phyloP scores from a whole-genome alignment of 257 asterid genomes.

The Echium plantagineum region DNA sequence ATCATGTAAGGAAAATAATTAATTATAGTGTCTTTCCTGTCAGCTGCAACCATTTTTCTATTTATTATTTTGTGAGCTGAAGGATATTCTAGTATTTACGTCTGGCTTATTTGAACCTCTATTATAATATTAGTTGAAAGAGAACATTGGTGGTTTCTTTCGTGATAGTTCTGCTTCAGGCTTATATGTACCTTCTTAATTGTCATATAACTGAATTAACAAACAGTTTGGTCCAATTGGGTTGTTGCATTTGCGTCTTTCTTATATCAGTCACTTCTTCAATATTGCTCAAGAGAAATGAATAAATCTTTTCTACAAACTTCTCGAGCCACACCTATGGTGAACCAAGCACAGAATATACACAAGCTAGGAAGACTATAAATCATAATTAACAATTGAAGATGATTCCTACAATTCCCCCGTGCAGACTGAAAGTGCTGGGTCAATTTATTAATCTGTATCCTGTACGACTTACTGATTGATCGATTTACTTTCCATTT shows the following conservation, averaged over 20 bases:
- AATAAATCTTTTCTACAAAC: too few relatives aligned
- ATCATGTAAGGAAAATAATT: background rate
- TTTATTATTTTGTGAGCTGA: too few relatives aligned
- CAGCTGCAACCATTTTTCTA: background rate
- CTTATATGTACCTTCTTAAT: background rate
- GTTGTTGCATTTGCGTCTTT: background rate
- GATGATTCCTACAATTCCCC: too few relatives aligned
- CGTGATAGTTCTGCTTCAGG: background rate
- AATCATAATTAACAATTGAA: too few relatives aligned
- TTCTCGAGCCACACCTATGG: too few relatives aligned
- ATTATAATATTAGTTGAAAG: too few relatives aligned
- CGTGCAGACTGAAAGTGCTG: too few relatives aligned
- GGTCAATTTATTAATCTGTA: background rate
- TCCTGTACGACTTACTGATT: background rate
- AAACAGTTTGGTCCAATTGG: background rate
- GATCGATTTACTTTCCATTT: slow-evolving; percentile 8
- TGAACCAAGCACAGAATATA: too few relatives aligned
- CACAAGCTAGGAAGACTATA: too few relatives aligned
- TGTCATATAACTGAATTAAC: background rate
- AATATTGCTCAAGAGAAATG: too few relatives aligned
- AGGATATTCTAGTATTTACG: too few relatives aligned
- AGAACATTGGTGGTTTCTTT: background rate
- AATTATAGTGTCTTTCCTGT: background rate
- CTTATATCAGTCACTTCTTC: background rate
- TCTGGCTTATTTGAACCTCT: too few relatives aligned